phyloP scores from a whole-genome alignment of 805 yeast species.

The Starmerella apicola region DNA sequence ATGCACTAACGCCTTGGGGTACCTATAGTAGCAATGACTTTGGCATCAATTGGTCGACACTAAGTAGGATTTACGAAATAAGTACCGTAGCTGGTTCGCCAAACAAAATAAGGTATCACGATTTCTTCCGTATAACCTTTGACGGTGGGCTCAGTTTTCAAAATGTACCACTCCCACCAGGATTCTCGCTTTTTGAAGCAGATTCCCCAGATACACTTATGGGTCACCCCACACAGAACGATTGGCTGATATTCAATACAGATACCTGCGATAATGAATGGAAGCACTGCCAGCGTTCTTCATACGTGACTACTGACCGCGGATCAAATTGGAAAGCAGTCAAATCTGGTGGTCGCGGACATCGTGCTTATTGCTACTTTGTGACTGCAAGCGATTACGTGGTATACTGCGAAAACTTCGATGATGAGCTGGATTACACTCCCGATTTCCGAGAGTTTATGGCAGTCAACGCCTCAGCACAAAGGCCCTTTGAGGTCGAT shows the following conservation, averaged over 20 bases:
- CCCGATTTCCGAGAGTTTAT: slow-evolving; percentile 29
- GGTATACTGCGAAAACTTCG: slow-evolving; percentile 46
- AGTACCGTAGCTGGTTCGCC: too few species aligned
- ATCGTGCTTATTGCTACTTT: slow-evolving; percentile 66
- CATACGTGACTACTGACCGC: slow-evolving; percentile 52
- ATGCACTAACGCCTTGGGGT: too few species aligned
- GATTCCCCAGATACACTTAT: slow-evolving; percentile 33
- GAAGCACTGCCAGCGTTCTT: slow-evolving; percentile 44
- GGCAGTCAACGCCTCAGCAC: slow-evolving; percentile 34
- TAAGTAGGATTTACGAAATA: too few species aligned
- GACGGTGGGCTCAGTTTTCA: too few species aligned
- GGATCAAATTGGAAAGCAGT: slow-evolving; percentile 42
- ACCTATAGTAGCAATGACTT: too few species aligned
- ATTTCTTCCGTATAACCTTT: too few species aligned
- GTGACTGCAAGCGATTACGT: slow-evolving; percentile 42
- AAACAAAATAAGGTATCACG: too few species aligned
- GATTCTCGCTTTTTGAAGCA: too few species aligned
- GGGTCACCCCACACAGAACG: slow-evolving; percentile 47
- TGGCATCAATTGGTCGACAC: too few species aligned
- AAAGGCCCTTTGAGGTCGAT: slow-evolving; percentile 32
- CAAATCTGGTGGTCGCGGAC: too few species aligned
- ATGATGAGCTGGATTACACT: slow-evolving; percentile 5
- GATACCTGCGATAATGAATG: slow-evolving; percentile 47
- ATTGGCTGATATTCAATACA: slow-evolving; percentile 59
- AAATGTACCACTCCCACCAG: too few species aligned